These are phyloP conservation scores for Chlorella sp. DNA, from an alignment of 139 green algal species.

Conservation along the genomic window DNA sequence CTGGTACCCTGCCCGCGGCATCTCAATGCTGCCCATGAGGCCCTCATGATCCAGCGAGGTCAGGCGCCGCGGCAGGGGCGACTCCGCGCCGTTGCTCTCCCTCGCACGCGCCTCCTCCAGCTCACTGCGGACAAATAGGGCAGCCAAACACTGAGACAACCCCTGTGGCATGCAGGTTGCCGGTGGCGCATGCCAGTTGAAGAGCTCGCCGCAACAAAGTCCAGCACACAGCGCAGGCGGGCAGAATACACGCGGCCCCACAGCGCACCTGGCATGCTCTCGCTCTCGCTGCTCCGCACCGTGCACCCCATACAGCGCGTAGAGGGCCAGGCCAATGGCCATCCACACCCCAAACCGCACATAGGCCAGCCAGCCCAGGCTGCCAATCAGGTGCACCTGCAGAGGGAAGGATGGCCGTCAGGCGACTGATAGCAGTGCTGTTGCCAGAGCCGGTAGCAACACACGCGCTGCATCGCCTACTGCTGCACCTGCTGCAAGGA, in stretches of 20 bases:
- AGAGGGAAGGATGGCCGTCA: too few species aligned
- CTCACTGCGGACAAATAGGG: neutral
- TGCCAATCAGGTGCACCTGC: constrained; percentile 76
- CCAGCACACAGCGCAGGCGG: too few species aligned
- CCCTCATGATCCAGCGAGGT: constrained; percentile 7
- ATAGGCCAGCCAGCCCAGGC: constrained; percentile 80
- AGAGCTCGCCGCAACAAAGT: too few species aligned
- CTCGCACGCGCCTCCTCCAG: neutral
- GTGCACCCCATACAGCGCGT: constrained; percentile 49
- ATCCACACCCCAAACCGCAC: constrained; percentile 84
- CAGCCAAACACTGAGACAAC: too few species aligned
- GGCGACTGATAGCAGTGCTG: too few species aligned
- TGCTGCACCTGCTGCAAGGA: too few species aligned
- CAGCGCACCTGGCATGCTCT: constrained; percentile 2
- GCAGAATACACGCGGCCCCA: too few species aligned
- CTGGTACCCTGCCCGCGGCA: neutral
- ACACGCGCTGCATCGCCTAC: too few species aligned
- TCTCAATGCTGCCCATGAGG: constrained; percentile 6
- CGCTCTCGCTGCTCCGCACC: constrained; percentile 37
- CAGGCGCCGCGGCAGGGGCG: neutral
- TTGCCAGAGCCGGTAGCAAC: too few species aligned
- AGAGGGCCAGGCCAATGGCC: constrained; percentile 38
- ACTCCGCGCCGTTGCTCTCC: neutral
- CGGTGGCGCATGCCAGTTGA: too few species aligned
- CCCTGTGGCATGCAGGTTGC: too few species aligned